Conservation (phyloP, 768 basidiomycete species). For the Xerocomellus chrysenteron region DNA sequence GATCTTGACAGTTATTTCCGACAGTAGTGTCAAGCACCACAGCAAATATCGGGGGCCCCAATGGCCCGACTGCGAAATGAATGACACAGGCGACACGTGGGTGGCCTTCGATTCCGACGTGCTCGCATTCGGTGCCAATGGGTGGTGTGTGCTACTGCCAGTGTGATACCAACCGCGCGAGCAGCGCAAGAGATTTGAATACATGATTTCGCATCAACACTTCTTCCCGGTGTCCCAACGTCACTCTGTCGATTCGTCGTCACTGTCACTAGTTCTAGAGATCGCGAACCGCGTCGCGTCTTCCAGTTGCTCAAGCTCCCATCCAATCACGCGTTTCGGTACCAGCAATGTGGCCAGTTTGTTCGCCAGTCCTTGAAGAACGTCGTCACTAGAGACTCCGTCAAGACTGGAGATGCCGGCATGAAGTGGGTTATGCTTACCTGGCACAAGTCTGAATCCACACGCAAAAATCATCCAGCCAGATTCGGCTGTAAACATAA, state of each 20-base stretch:
- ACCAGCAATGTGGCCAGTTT: constrained; percentile 42
- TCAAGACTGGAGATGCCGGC: constrained; percentile 1
- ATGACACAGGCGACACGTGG: neutral
- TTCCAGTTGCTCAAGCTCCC: constrained; percentile 72
- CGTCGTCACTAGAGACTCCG: constrained; percentile 50
- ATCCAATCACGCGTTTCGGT: constrained; percentile 58
- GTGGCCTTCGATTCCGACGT: constrained; percentile 2
- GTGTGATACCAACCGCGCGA: neutral
- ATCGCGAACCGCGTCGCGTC: constrained; percentile 41
- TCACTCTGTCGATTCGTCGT: constrained; percentile 56
- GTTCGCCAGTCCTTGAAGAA: constrained; percentile 46
- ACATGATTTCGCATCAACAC: neutral
- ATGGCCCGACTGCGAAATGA: too few species aligned
- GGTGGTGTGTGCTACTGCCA: neutral
- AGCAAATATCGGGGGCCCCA: too few species aligned
- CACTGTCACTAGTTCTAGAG: constrained; percentile 58
- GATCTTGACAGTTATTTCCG: neutral
- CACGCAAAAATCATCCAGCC: constrained; percentile 83
- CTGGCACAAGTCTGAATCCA: constrained; percentile 73
- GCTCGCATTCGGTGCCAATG: neutral
- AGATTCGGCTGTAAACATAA: constrained; percentile 85
- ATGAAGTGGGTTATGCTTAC: constrained; percentile 40
- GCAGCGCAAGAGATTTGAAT: neutral
- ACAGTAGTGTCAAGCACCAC: too few species aligned
- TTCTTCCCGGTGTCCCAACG: constrained; percentile 7